Conservation (phyloP, 1,139 yeast genomes). For the Dujonia santamariae region DNA sequence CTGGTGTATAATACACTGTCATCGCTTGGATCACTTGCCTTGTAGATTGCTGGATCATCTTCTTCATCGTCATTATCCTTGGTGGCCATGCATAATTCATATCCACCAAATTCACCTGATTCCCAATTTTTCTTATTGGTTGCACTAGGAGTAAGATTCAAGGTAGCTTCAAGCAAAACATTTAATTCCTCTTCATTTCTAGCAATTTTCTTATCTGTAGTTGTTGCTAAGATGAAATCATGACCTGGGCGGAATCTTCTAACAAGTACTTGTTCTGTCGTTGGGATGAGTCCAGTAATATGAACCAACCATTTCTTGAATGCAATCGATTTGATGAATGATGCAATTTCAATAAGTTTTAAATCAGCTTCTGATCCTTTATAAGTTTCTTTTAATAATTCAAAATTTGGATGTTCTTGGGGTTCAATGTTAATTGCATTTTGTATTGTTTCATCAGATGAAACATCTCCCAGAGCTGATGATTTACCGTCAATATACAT, state of each 20-base stretch:
- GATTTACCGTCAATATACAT: slow-evolving; percentile 75
- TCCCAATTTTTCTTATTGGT: slow-evolving; percentile 62
- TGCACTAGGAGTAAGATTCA: slow-evolving; percentile 74
- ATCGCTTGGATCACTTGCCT: slow-evolving; percentile 55
- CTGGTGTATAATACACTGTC: slow-evolving; percentile 79
- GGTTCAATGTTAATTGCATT: slow-evolving; percentile 35
- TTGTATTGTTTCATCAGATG: slow-evolving; percentile 25
- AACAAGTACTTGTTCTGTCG: slow-evolving; percentile 65
- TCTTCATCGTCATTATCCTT: slow-evolving; percentile 45
- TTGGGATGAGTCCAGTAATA: slow-evolving; percentile 63
- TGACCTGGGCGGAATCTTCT: slow-evolving; percentile 94
- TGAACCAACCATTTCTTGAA: slow-evolving; percentile 69
- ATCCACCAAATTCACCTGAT: slow-evolving; percentile 88
- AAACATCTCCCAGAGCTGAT: slow-evolving; percentile 17
- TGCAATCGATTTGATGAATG: slow-evolving; percentile 55
- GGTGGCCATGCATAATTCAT: slow-evolving; percentile 80
- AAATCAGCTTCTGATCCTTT: slow-evolving; percentile 6
- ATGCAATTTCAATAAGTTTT: slow-evolving; percentile 51
- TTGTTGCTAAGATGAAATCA: slow-evolving; percentile 90
- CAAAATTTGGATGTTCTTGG: slow-evolving; percentile 55
- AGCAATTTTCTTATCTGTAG: slow-evolving; percentile 49
- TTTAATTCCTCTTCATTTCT: slow-evolving; percentile 41
- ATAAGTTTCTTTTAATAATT: slow-evolving; percentile 14
- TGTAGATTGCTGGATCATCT: slow-evolving; percentile 58
- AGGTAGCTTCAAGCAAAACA: slow-evolving; percentile 62